These are phyloP conservation scores for Xylaria flabelliformis DNA, from an alignment of 495 filamentous ascomycete genomes.

Conservation along the genomic window DNA sequence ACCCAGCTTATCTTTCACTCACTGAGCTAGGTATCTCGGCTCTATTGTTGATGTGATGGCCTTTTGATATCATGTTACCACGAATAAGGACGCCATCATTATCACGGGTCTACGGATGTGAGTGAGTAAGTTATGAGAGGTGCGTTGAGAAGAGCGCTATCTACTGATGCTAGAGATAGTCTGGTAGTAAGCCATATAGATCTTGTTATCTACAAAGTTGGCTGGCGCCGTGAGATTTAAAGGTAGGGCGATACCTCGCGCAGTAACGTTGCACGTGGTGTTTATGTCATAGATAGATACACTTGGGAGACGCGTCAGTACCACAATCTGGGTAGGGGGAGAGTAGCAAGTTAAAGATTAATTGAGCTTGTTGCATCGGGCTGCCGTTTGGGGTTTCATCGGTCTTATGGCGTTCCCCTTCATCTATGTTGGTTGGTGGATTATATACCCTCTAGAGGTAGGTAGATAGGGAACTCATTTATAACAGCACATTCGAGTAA, in stretches of 20 bases:
- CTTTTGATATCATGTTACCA: conserved; percentile 1
- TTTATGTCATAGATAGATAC: not conserved
- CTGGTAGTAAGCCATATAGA: not conserved
- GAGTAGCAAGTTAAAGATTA: not conserved
- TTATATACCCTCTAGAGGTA: not conserved
- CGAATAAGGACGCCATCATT: not conserved
- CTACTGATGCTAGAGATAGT: not conserved
- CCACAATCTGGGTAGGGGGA: not conserved
- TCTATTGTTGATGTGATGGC: not conserved
- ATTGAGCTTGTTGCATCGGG: conserved; percentile 11
- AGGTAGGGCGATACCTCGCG: not conserved
- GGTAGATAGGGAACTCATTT: not conserved
- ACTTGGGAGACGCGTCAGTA: not conserved
- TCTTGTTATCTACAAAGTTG: not conserved
- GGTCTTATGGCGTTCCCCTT: conserved; percentile 11
- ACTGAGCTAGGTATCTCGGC: not conserved
- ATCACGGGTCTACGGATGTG: not conserved
- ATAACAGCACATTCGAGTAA: not conserved
- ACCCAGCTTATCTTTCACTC: not conserved
- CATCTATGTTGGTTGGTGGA: not conserved
- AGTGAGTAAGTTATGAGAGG: not conserved
- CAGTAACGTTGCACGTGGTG: conserved; percentile 24
- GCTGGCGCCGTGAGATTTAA: not conserved
- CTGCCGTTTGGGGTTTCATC: conserved; percentile 17
- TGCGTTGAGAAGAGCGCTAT: not conserved